Evolutionary conservation across 441 rosid genomes (phyloP), one percentile per base, ranked within the genome.

Genomic region (Sinapis alba): DNA sequence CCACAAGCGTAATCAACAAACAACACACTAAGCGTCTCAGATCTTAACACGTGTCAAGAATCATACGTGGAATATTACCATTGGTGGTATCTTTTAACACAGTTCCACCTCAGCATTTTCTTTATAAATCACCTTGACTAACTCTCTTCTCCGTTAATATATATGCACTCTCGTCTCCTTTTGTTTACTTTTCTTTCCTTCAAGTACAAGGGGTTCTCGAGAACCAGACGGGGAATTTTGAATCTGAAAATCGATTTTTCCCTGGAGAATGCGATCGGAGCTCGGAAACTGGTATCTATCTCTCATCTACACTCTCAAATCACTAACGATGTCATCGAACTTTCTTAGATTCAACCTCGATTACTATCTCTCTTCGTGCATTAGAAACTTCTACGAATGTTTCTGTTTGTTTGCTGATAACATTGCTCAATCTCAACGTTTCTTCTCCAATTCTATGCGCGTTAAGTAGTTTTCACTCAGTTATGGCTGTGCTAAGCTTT

Each of bases 11-110:
- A 79, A 81, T 56, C 83, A 78, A 78, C 69, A 69, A 78, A 78
- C 69, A 69, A 68, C 57, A 47, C 59, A 67, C 73, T 8, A 47
- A 67, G 69, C 88, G 68, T 78, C 79, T 87, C 30, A 75, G 1
- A 62, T 43, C 9, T 4, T 36, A 23, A 86, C 96, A 87, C 87
- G 87, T 90, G 90, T 84, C 21, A 1, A 0, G 4, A 72, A 26
- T 0, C 6, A 78, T 71, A 86, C 63, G 65, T 79, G 93, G 69
- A 62, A 3, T 0, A 0, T 16, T 19, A 0, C 27, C 7, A 86
- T 89, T 84, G 81, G 94, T 0, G 1, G 6, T 6, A 1, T 10
- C 0, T 0, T 20, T 1, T n/a, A 20, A 7, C 26, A 7, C 53
- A 18, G 7, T 66, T 68, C 78, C 88, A 62, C 77, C 60, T 62